Conservation (phyloP, 495 filamentous ascomycete genomes). For the Aspergillus haitiensis region DNA sequence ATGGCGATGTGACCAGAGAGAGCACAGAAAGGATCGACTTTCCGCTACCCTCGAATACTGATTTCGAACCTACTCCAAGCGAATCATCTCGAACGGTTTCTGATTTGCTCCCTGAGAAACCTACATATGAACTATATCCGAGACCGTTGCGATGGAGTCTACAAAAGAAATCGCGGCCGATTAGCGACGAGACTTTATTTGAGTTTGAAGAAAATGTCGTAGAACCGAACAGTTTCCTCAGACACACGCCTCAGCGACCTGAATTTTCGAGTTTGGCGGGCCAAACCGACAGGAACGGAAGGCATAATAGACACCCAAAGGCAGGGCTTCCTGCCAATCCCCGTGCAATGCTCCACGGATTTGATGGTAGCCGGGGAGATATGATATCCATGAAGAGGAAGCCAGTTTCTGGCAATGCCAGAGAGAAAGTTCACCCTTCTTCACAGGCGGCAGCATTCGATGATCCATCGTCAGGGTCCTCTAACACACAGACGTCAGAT, state of each 20-base stretch:
- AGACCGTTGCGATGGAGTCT: slow-evolving; percentile 41
- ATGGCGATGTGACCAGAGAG: slow-evolving; percentile 1
- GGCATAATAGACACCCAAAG: slow-evolving; percentile 18
- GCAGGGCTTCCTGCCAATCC: slow-evolving; percentile 43
- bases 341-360: slow-evolving; percentile 37
- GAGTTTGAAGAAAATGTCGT: slow-evolving; percentile 45
- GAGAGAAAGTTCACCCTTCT: slow-evolving; percentile 13
- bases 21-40: slow-evolving; percentile 29
- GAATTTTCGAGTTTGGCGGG: slow-evolving; percentile 5
- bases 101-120: slow-evolving; percentile 33
- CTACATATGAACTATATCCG: slow-evolving; percentile 33
- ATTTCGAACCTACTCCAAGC: slow-evolving; percentile 32
- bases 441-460: slow-evolving; percentile 11
- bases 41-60: slow-evolving; percentile 35
- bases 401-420: slow-evolving; percentile 16
- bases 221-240: slow-evolving; percentile 19
- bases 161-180: slow-evolving; percentile 28
- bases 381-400: slow-evolving; percentile 14
- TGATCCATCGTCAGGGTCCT: background rate
- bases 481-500: background rate
- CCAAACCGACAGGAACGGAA: slow-evolving; percentile 13
- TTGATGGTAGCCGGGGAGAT: slow-evolving; percentile 22
- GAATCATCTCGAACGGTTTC: slow-evolving; percentile 37
- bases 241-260: slow-evolving; percentile 12
- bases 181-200: slow-evolving; percentile 40